These are phyloP conservation scores for Ambrosiella cleistominuta DNA, from an alignment of 2,329 filamentous ascomycete species.

Conservation along the genomic window DNA sequence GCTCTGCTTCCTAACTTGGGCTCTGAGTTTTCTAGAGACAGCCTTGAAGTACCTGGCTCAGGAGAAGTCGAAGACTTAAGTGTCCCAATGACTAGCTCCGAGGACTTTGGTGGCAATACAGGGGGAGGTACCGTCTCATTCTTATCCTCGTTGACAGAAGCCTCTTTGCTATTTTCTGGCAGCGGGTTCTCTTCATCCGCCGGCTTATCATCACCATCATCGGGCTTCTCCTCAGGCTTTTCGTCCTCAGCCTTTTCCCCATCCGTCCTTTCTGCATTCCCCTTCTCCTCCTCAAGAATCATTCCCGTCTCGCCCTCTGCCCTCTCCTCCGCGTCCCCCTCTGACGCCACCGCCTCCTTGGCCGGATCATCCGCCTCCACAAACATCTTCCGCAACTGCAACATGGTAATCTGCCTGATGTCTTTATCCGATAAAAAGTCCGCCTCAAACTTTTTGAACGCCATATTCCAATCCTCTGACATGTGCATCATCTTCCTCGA, in stretches of 20 bases:
- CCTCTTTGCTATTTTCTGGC: background rate
- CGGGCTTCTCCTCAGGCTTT: background rate
- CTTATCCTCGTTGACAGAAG: background rate
- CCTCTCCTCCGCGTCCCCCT: background rate
- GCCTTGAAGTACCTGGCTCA: background rate
- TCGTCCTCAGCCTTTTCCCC: background rate
- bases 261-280: background rate
- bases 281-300: background rate
- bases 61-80: constrained; percentile 1
- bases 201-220: background rate
- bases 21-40: background rate
- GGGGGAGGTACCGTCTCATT: background rate
- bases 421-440: constrained; percentile 96
- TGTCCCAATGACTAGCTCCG: background rate
- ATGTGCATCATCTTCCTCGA: constrained; percentile 84
- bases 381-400: constrained; percentile 91
- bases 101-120: constrained; percentile 2
- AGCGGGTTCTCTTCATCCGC: background rate
- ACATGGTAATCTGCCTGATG: constrained; percentile 74
- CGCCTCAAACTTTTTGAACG: constrained; percentile 77
- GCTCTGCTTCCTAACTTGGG: constrained; percentile 4
- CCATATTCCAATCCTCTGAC: constrained; percentile 81
- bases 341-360: constrained; percentile 50
- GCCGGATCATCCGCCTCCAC: constrained; percentile 58
- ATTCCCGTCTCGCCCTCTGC: background rate